Evolutionary conservation across 2,329 filamentous ascomycete species (phyloP).

Genomic region (Tolypocladium inflatum): DNA sequence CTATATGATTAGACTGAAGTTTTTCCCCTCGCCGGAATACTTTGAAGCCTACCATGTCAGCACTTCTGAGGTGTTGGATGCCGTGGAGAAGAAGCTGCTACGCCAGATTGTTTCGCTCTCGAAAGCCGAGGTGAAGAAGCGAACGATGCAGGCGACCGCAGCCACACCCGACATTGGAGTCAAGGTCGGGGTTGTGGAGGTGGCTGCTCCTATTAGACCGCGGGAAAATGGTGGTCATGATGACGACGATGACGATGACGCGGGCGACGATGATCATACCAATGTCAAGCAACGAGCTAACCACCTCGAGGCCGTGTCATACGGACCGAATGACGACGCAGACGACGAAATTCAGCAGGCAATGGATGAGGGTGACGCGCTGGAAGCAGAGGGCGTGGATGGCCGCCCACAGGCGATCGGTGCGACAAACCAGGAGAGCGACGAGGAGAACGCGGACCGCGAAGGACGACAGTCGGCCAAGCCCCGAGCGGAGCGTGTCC

Average conservation of each 20-base stretch:
- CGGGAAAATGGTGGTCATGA: constrained; percentile 36
- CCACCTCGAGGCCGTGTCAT: constrained; percentile 73
- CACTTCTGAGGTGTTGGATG: constrained; percentile 63
- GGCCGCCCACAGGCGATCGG: constrained; percentile 32
- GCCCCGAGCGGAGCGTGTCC: constrained; percentile 54
- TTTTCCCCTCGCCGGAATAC: constrained; percentile 83
- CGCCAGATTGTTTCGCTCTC: constrained; percentile 61
- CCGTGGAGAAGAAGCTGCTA: constrained; percentile 75
- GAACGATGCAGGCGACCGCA: constrained; percentile 52
- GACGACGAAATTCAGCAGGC: constrained; percentile 65
- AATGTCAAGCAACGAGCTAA: constrained; percentile 67
- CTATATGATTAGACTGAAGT: constrained; percentile 71
- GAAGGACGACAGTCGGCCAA: constrained; percentile 26
- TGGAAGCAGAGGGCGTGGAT: constrained; percentile 40
- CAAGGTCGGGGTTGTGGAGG: constrained; percentile 44
- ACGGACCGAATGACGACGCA: constrained; percentile 87
- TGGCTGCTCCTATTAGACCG: constrained; percentile 25
- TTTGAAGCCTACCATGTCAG: constrained; percentile 75
- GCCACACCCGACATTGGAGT: constrained; percentile 66
- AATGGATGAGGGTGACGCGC: constrained; percentile 25
- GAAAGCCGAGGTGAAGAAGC: constrained; percentile 75
- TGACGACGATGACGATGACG: constrained; percentile 52
- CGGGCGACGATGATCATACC: constrained; percentile 69
- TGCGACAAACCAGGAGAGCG: constrained; percentile 26
- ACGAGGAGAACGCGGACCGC: constrained; percentile 28